Conservation (phyloP, 2,329 filamentous ascomycete species). For the Keithomyces neogunnii region DNA sequence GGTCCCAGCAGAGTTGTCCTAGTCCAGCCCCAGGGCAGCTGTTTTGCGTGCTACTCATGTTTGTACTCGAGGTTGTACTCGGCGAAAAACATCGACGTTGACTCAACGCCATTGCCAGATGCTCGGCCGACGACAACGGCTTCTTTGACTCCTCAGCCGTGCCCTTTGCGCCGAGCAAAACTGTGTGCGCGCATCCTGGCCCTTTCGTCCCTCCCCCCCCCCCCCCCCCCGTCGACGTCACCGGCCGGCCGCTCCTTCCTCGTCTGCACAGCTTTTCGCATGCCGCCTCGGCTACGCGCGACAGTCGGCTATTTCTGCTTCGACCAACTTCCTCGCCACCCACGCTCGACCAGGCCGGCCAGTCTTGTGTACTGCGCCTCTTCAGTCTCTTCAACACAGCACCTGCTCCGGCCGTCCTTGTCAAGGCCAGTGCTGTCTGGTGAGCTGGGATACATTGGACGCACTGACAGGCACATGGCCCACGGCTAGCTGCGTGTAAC, state of each 20-base stretch:
- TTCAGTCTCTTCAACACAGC: neutral
- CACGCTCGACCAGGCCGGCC: neutral
- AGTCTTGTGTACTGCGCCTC: neutral
- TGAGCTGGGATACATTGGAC: neutral
- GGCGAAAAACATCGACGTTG: neutral
- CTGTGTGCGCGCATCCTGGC: no score
- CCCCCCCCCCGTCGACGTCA: neutral
- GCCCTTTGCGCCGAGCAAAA: neutral
- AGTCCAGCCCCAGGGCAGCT: neutral
- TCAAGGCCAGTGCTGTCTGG: neutral
- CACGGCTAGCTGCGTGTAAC: conserved; percentile 16
- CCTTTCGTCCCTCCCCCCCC: no score
- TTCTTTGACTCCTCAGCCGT: neutral
- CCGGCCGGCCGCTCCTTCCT: neutral
- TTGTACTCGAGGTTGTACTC: neutral
- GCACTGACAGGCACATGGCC: conserved; percentile 12
- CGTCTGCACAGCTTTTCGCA: neutral
- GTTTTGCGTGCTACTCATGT: neutral
- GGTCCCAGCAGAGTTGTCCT: no score
- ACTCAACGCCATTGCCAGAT: conserved; percentile 1
- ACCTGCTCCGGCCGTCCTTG: conserved; percentile 3
- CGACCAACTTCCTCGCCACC: neutral
- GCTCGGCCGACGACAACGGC: neutral
- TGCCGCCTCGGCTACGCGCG: conserved; percentile 5
- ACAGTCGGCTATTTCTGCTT: conserved; percentile 3